These are phyloP conservation scores for Cordyceps tenuipes DNA, from an alignment of 2,329 filamentous ascomycete genomes.

Conservation along the genomic window DNA sequence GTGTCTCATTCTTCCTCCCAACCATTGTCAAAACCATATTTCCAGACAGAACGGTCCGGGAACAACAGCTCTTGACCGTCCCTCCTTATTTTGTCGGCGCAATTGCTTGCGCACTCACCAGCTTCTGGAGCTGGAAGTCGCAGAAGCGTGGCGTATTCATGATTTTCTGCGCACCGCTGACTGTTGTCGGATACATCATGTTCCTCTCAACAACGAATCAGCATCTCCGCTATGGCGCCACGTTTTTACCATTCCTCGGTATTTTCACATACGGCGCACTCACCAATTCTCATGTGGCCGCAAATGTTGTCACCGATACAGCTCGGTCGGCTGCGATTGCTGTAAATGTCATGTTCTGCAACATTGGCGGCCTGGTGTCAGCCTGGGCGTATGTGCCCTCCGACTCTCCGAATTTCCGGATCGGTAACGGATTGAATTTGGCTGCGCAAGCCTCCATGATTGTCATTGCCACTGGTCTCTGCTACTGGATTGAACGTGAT, in stretches of 20 bases:
- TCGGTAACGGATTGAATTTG: slow-evolving; percentile 64
- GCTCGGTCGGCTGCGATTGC: slow-evolving; percentile 54
- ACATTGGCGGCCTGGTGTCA: slow-evolving; percentile 7
- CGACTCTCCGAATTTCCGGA: slow-evolving; percentile 57
- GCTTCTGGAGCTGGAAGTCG: slow-evolving; percentile 8
- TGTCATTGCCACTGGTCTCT: slow-evolving; percentile 38
- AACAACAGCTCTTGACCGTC: slow-evolving; percentile 43
- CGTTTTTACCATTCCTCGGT: slow-evolving; percentile 56
- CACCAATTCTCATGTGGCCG: slow-evolving; percentile 56
- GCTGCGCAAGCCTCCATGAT: slow-evolving; percentile 51
- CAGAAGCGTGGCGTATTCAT: slow-evolving; percentile 34
- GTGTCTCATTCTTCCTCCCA: slow-evolving; percentile 62
- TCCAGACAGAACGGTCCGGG: slow-evolving; percentile 44
- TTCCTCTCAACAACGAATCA: slow-evolving; percentile 48
- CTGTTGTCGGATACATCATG: slow-evolving; percentile 61
- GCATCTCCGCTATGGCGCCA: slow-evolving; percentile 55
- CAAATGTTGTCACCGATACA: slow-evolving; percentile 62
- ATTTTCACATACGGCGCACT: slow-evolving; percentile 56
- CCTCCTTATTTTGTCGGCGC: slow-evolving; percentile 4
- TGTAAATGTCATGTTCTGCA: slow-evolving; percentile 41
- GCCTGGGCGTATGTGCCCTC: slow-evolving; percentile 38
- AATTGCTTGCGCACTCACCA: background rate
- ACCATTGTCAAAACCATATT: slow-evolving; percentile 66
- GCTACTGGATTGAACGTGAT: slow-evolving; percentile 54
- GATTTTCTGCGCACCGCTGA: slow-evolving; percentile 48